phyloP scores from a whole-genome alignment of 176 grass and related monocot genomes.

The Coix lacrymajobi region DNA sequence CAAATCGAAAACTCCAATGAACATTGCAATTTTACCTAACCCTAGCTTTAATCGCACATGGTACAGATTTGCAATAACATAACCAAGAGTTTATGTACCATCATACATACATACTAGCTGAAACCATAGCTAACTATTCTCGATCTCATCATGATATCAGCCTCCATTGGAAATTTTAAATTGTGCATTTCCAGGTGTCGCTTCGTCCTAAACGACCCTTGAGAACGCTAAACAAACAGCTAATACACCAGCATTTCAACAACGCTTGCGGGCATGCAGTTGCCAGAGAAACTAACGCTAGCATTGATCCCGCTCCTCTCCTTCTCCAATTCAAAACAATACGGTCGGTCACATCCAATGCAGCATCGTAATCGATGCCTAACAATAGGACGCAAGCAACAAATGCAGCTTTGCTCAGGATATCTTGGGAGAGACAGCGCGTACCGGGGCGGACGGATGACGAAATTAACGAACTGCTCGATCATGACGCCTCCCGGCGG shows the following conservation, averaged over 20 bases:
- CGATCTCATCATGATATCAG: neutral
- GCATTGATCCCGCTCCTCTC: neutral
- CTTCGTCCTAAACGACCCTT: neutral
- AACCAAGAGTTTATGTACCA: neutral
- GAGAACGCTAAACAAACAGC: neutral
- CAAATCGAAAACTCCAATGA: neutral
- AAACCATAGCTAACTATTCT: neutral
- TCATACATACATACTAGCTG: neutral
- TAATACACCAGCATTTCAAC: neutral
- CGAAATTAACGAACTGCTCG: slow-evolving; percentile 97
- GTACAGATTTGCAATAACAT: slow-evolving; percentile 22
- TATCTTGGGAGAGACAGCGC: neutral
- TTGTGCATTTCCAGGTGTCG: neutral
- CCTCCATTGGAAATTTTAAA: neutral
- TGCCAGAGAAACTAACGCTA: neutral
- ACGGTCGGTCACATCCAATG: neutral
- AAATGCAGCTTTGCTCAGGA: neutral
- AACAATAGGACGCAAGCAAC: neutral
- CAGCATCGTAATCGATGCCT: neutral
- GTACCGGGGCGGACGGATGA: slow-evolving; percentile 91
- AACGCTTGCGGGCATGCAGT: neutral
- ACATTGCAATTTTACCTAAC: slow-evolving; percentile 12
- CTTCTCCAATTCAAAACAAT: neutral
- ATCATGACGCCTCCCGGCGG: slow-evolving; percentile 55
- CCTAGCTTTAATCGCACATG: slow-evolving; percentile 19